Conservation (phyloP, 768 basidiomycete genomes). For the Mycena polygramma region DNA sequence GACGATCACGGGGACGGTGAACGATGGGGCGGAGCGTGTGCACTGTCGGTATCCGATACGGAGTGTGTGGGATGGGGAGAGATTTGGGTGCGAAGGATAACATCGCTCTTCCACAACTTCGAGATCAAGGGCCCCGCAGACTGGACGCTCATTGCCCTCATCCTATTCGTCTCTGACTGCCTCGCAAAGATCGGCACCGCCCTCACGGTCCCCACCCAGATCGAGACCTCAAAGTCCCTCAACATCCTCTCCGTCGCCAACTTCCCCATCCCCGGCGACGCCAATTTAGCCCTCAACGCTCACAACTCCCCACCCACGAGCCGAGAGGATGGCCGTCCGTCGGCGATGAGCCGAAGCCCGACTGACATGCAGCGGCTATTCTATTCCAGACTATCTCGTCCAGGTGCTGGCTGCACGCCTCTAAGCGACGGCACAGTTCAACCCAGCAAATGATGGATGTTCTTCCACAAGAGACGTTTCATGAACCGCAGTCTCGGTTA, state of each 20-base stretch:
- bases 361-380: too few relatives aligned
- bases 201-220: slow-evolving; percentile 76
- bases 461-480: slow-evolving; percentile 97
- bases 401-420: slow-evolving; percentile 90
- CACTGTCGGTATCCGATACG: slow-evolving; percentile 21
- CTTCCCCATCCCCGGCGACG: slow-evolving; percentile 96
- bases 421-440: slow-evolving; percentile 95
- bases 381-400: slow-evolving; percentile 83
- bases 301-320: slow-evolving; percentile 87
- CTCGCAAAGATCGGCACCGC: slow-evolving; percentile 87
- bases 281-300: slow-evolving; percentile 92
- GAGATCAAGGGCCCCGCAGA: slow-evolving; percentile 99
- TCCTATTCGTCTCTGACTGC: slow-evolving; percentile 93
- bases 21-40: neutral
- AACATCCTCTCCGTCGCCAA: slow-evolving; percentile 94
- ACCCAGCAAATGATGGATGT: slow-evolving; percentile 99
- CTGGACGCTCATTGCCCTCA: slow-evolving; percentile 95
- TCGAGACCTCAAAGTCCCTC: slow-evolving; percentile 88
- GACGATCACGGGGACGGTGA: slow-evolving; percentile 3
- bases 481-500: slow-evolving; percentile 91
- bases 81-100: neutral
- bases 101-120: slow-evolving; percentile 97
- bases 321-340: slow-evolving; percentile 72
- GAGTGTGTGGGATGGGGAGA: slow-evolving; percentile 24
- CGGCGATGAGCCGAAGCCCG: neutral